phyloP scores from a whole-genome alignment of 805 yeast species.

The Cyberlindnera veronae region DNA sequence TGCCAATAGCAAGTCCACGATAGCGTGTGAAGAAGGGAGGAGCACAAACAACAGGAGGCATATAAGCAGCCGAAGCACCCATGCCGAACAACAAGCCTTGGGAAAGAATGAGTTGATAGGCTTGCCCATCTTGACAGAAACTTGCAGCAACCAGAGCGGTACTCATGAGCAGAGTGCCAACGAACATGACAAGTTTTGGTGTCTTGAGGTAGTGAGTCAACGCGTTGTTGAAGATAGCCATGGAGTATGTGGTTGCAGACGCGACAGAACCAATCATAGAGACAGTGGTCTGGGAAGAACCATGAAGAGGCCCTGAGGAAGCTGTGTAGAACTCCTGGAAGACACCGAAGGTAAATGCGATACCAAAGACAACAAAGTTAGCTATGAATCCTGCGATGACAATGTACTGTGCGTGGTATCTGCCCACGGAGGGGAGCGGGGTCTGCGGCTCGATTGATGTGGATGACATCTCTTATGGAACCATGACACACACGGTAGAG shows the following conservation, averaged over 20 bases:
- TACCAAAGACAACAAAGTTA: conserved; percentile 36
- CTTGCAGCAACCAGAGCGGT: conserved; percentile 31
- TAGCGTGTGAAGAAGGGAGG: conserved; percentile 31
- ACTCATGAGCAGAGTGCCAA: conserved; percentile 29
- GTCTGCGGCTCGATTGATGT: no score
- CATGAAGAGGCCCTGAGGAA: conserved; percentile 31
- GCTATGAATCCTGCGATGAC: conserved; percentile 23
- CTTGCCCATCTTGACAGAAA: conserved; percentile 15
- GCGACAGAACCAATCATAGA: conserved; percentile 35
- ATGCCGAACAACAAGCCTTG: conserved; percentile 35
- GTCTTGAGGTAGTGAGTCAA: conserved; percentile 21
- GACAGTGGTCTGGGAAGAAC: conserved; percentile 26
- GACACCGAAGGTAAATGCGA: conserved; percentile 36
- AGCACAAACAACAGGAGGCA: conserved; percentile 34
- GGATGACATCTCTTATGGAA: no score
- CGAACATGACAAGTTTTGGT: conserved; percentile 25
- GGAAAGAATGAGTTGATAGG: conserved; percentile 30
- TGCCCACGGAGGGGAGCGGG: no score
- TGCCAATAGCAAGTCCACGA: conserved; percentile 35
- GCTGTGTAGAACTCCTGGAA: conserved; percentile 34
- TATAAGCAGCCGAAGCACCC: conserved; percentile 32
- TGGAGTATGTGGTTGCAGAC: conserved; percentile 30
- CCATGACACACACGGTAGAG: no score
- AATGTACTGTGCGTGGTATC: conserved; percentile 9
- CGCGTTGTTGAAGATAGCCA: conserved; percentile 29